These are phyloP conservation scores for Wickerhamomyces pijperi DNA, from an alignment of 805 yeast genomes.

Conservation along the genomic window DNA sequence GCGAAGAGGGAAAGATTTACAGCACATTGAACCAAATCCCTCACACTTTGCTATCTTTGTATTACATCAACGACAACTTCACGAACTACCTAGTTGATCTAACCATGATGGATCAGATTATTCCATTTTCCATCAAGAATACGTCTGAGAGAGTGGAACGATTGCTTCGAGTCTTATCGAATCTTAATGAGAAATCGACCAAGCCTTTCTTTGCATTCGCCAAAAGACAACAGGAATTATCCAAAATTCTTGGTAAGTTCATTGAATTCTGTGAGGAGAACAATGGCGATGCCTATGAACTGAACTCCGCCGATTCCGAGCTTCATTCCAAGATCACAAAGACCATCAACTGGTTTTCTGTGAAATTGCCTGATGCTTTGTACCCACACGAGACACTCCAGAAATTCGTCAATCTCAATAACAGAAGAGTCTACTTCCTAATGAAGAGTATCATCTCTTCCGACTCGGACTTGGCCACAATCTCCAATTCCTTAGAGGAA, in stretches of 20 bases:
- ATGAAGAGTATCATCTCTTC: slow-evolving; percentile 41
- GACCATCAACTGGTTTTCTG: slow-evolving; percentile 50
- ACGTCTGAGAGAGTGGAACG: slow-evolving; percentile 39
- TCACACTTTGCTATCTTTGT: slow-evolving; percentile 46
- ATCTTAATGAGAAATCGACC: slow-evolving; percentile 45
- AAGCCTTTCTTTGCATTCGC: slow-evolving; percentile 60
- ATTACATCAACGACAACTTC: slow-evolving; percentile 61
- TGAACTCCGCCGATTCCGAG: slow-evolving; percentile 13
- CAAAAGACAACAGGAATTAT: slow-evolving; percentile 53
- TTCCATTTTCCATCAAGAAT: slow-evolving; percentile 40
- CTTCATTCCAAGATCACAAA: slow-evolving; percentile 33
- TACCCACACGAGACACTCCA: slow-evolving; percentile 40
- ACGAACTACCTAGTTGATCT: slow-evolving; percentile 59
- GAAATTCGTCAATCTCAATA: slow-evolving; percentile 42
- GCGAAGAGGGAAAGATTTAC: not conserved
- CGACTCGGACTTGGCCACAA: slow-evolving; percentile 48
- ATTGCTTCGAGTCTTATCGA: slow-evolving; percentile 34
- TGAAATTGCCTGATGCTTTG: slow-evolving; percentile 40
- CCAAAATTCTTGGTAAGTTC: slow-evolving; percentile 38
- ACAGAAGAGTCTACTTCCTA: slow-evolving; percentile 47
- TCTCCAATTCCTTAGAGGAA: slow-evolving; percentile 54
- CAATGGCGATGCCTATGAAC: slow-evolving; percentile 18
- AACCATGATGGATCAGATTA: slow-evolving; percentile 44
- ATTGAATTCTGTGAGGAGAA: slow-evolving; percentile 37
- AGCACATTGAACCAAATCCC: slow-evolving; percentile 36